phyloP scores from a whole-genome alignment of 176 grass and related monocot species.

The Thalia dealbata region DNA sequence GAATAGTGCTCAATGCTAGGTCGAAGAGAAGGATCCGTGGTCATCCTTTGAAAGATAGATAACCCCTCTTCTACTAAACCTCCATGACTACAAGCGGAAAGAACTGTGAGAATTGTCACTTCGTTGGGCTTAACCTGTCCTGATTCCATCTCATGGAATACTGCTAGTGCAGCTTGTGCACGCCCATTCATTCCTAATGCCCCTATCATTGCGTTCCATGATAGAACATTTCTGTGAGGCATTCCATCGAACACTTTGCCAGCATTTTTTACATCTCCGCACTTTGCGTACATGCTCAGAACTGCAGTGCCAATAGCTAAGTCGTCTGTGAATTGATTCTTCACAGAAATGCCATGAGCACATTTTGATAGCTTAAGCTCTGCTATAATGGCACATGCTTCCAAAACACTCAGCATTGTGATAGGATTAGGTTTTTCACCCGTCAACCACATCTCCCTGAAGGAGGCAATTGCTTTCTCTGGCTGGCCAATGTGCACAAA shows the following conservation, averaged over 20 bases:
- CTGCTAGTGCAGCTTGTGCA: constrained; percentile 18
- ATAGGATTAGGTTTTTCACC: constrained; percentile 31
- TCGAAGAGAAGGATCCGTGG: neutral
- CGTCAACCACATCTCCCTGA: constrained; percentile 12
- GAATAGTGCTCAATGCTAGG: constrained; percentile 33
- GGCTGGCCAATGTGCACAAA: constrained; percentile 19
- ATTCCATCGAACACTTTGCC: constrained; percentile 37
- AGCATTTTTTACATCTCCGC: constrained; percentile 25
- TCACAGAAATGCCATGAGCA: constrained; percentile 33
- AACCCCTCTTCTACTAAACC: constrained; percentile 39
- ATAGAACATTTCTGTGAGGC: constrained; percentile 23
- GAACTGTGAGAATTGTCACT: constrained; percentile 26
- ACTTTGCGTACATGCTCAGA: constrained; percentile 46
- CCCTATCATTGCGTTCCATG: constrained; percentile 55
- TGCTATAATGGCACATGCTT: constrained; percentile 24
- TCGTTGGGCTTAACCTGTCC: constrained; percentile 22
- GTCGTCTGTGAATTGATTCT: constrained; percentile 21
- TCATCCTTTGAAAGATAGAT: constrained; percentile 29
- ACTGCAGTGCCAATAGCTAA: constrained; percentile 25
- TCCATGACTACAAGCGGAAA: constrained; percentile 45
- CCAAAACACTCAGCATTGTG: constrained; percentile 40
- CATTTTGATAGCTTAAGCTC: constrained; percentile 30
- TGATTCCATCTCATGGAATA: constrained; percentile 25
- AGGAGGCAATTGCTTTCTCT: constrained; percentile 24
- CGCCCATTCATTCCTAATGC: constrained; percentile 48